Percentiles rank a stretch among this genome's conserved stretches.
Conservation (phyloP, 1,284 basidiomycete species). For the Rhodotorula sp. region DNA sequence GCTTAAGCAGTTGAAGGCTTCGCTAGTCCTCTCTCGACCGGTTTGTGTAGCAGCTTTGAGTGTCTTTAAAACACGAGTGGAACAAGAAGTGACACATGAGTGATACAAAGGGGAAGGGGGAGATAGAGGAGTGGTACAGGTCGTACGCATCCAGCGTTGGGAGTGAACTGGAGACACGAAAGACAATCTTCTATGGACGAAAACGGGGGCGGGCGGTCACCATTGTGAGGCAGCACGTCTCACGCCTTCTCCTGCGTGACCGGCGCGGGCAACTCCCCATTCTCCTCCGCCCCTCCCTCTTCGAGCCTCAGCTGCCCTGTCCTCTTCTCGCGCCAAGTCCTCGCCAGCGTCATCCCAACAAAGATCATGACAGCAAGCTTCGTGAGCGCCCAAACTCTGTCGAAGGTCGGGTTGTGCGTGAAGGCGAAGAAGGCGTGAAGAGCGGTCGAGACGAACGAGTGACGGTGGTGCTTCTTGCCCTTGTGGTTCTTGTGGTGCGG, state of each 20-base stretch:
- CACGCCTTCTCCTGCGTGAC: conserved; percentile 1
- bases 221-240: neutral
- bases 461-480: neutral
- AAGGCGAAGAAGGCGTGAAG: neutral
- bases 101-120: too few species aligned
- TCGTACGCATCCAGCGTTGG: too few species aligned
- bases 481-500: neutral
- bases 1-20: conserved; percentile 5
- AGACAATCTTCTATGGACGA: neutral
- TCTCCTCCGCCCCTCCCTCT: neutral
- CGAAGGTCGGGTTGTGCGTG: too few species aligned
- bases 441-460: neutral
- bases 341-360: neutral
- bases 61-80: too few species aligned
- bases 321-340: neutral
- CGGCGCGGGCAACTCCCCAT: neutral
- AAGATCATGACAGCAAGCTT: neutral
- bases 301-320: neutral
- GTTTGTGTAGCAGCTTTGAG: too few species aligned
- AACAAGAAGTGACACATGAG: too few species aligned
- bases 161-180: too few species aligned
- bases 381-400: neutral
- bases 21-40: too few species aligned
- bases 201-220: neutral
- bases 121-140: too few species aligned